Base-by-base conservation (phyloP, 1,284 basidiomycete species). In the Omphalotus olearius region DNA sequence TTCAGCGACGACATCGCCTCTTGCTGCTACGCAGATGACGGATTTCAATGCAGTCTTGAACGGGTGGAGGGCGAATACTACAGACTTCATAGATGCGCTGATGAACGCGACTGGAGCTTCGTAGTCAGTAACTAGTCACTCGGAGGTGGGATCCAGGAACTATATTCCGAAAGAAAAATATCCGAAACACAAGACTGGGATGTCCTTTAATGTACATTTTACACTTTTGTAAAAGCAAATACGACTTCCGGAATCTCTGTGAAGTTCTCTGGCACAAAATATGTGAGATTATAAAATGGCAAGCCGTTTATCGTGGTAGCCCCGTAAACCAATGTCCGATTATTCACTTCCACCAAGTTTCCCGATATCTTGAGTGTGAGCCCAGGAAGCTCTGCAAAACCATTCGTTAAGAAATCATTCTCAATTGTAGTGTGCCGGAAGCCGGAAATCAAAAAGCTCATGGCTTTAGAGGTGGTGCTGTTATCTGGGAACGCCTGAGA, bases 21-120 rank as follows among this genome's bases (percentile, higher is more conserved):
- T 56, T 4, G 51, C 59, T 18, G 64, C 64, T 1, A 66, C 64
- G 0, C 59, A 58, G 14, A 66, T 66, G 64, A 60, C 62, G 5
- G 59, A 64, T 50, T 66, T 56, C 37, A 66, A 66, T 36, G 63
- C 63, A 2, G 58, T 44, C 5, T 36, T 63, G 23, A 57, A 66
- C 47, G 64, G 64, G 11, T 66, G 64, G 64, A 57, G 63, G 40
- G 58, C 61, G 1, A 66, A 64, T 47, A 61, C 63, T 0, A 63
- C 64, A 2, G 60, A 63, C 55, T 60, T 65, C 14, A 48, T 64
- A n/a, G 56, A 50, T 9, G 57, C 60, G 45, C 20, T 54, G 35
- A 38, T 33, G 33, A 42, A 45, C n/a, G 51, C 51, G 13, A 28
- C 28, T 17, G 25, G 3, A 17, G n/a, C 16, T 10, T n/a, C n/a